Conservation (phyloP, 2,329 filamentous ascomycete genomes). For the Truncatella angustata region DNA sequence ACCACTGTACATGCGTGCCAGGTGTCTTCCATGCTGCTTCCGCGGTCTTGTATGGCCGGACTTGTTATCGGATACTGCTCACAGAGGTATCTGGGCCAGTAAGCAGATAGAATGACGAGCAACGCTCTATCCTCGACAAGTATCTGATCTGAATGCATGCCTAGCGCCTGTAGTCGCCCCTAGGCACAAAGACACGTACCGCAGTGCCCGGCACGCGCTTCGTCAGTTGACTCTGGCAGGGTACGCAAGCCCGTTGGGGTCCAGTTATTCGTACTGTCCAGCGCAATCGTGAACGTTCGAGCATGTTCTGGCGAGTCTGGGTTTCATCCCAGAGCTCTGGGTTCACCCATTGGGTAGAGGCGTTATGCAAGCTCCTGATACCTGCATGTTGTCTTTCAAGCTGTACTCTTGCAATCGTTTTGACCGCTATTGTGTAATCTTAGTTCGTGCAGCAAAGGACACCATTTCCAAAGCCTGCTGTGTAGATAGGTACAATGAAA, state of each 20-base stretch:
- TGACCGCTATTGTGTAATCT: conserved; percentile 26
- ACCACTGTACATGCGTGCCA: not conserved
- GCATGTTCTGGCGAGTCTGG: conserved; percentile 33
- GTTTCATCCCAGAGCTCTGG: conserved; percentile 31
- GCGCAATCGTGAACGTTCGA: conserved; percentile 25
- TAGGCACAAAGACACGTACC: conserved; percentile 11
- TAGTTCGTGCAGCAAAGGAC: conserved; percentile 9
- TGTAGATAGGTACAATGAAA: not conserved
- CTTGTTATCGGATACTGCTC: no score
- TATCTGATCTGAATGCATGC: conserved; percentile 4
- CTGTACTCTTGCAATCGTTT: conserved; percentile 6
- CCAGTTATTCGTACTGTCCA: not conserved
- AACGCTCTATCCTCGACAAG: conserved; percentile 20
- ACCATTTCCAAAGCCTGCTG: not conserved
- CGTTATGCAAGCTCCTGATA: conserved; percentile 37
- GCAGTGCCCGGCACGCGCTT: conserved; percentile 1
- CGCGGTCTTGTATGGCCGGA: no score
- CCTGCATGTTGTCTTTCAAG: conserved; percentile 28
- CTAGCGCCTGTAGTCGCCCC: conserved; percentile 1
- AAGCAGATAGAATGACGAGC: conserved; percentile 18
- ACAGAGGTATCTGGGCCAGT: conserved; percentile 19
- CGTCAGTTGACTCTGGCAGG: not conserved
- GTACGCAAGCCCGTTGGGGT: conserved; percentile 2
- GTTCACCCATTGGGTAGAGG: conserved; percentile 26
- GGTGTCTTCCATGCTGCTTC: conserved; percentile 25